Conservation (phyloP, 1,139 yeast species). For the Ogataea hybrid region DNA sequence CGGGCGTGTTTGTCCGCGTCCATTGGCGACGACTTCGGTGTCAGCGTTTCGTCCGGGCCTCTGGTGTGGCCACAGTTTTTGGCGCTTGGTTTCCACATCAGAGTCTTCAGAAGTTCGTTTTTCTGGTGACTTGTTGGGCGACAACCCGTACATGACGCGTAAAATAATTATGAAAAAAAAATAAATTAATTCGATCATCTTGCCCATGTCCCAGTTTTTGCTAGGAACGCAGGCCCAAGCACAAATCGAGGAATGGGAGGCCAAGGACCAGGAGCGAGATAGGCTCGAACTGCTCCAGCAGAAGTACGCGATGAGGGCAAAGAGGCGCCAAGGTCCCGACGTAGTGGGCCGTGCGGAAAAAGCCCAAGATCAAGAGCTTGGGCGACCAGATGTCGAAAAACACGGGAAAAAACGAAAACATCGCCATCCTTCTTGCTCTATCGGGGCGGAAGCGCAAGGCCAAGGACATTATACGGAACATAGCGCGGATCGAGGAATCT, state of each 20-base stretch:
- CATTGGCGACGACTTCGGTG: too few species aligned
- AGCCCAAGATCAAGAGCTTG: slow-evolving; percentile 18
- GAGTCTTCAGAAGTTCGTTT: too few species aligned
- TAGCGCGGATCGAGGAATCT: too few species aligned
- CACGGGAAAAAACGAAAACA: slow-evolving; percentile 12
- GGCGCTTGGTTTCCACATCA: too few species aligned
- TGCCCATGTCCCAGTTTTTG: slow-evolving; percentile 9
- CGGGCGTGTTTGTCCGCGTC: too few species aligned
- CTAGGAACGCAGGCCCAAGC: slow-evolving; percentile 32
- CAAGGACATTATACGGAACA: too few species aligned
- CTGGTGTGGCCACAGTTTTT: too few species aligned
- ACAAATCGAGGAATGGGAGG: slow-evolving; percentile 27
- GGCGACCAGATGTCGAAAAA: slow-evolving; percentile 20
- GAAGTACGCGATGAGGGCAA: slow-evolving; percentile 9
- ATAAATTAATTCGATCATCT: neutral
- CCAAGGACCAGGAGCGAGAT: slow-evolving; percentile 12
- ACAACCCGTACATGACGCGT: slow-evolving; percentile 13
- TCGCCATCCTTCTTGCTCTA: slow-evolving; percentile 16
- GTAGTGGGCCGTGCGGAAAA: slow-evolving; percentile 5
- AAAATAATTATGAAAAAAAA: slow-evolving; percentile 2
- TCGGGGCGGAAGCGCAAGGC: too few species aligned
- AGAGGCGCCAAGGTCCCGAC: neutral
- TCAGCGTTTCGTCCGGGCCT: too few species aligned
- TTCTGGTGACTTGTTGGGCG: too few species aligned
- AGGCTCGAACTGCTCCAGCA: slow-evolving; percentile 8